Evolutionary conservation across 2,329 filamentous ascomycete species (phyloP), one percentile per base, ranked within the genome.

Genomic region (Aspergillus sp.): DNA sequence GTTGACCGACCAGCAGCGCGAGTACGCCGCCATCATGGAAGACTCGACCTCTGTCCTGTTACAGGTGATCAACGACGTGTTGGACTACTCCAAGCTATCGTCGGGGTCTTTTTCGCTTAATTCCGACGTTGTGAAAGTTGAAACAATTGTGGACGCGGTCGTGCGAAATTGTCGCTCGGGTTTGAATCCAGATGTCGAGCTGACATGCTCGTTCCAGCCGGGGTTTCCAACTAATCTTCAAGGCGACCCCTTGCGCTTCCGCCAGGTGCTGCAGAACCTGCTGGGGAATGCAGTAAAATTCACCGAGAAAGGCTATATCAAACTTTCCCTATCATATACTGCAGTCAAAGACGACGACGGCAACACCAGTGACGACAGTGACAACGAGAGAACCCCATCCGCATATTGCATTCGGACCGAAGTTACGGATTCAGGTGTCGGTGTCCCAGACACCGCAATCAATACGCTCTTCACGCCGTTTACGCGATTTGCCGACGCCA

Each of bases 41-140:
- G 81, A 84, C 51, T 85, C 82, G 0, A 82, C 80, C 2, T 76
- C 79, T 17, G 73, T 84, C 2, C 71, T 86, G 19, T 68, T 86
- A 16, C 79, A 82, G 56, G 78, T 86, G 45, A 85, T 86, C 64
- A 85, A 86, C 60, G 82, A 85, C 54, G 83, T 87, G 43, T 74
- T 86, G n/a, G 83, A 87, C 67, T 86, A 84, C 61, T 85, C 83
- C 9, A 86, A 85, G 58, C 72, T 85, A 5, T 78, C 80, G 0
- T 82, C 82, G 0, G 81, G 82, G n/a, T 78, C 75, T 33, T 83
- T 86, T 54, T 80, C 81, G 2, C 74, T 86, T 49, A 79, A 74
- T 45, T 66, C 79, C 13, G 80, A 82, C 58, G 68, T 79, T 30
- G 69, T 85, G 52, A 73, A 76, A 56, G 69, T 85, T 40, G 61